Evolutionary conservation across 2,329 filamentous ascomycete genomes (phyloP).

Genomic region (Zymoseptoria passerinii): DNA sequence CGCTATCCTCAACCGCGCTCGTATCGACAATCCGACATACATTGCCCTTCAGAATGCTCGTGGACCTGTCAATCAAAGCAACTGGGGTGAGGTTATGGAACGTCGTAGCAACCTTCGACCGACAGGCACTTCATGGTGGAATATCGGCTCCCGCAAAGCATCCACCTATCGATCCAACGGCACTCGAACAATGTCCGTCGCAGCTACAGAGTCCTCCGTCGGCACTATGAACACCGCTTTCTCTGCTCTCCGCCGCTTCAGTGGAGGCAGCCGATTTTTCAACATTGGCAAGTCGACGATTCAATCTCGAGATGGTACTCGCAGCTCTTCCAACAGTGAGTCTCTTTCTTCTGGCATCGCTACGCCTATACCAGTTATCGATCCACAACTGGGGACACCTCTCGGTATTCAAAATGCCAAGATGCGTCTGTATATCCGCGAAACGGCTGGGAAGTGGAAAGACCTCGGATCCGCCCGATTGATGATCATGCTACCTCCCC

Average conservation of each 20-base stretch:
- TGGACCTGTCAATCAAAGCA: slow-evolving; percentile 43
- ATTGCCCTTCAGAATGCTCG: slow-evolving; percentile 68
- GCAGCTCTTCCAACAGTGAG: slow-evolving; percentile 50
- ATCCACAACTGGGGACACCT: slow-evolving; percentile 34
- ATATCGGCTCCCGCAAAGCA: slow-evolving; percentile 46
- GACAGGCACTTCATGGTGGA: slow-evolving; percentile 41
- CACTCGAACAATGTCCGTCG: slow-evolving; percentile 47
- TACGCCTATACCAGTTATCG: slow-evolving; percentile 25
- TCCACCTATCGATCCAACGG: slow-evolving; percentile 48
- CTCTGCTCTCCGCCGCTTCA: slow-evolving; percentile 65
- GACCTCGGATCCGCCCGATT: slow-evolving; percentile 80
- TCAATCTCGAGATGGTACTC: slow-evolving; percentile 46
- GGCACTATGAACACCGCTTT: slow-evolving; percentile 74
- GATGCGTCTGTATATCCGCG: slow-evolving; percentile 75
- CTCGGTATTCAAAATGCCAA: slow-evolving; percentile 71
- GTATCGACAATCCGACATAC: slow-evolving; percentile 88
- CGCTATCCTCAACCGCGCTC: slow-evolving; percentile 74
- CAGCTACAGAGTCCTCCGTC: slow-evolving; percentile 65
- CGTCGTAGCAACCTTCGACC: slow-evolving; percentile 40
- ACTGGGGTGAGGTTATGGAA: slow-evolving; percentile 45
- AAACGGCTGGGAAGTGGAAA: slow-evolving; percentile 71
- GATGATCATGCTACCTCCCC: slow-evolving; percentile 68
- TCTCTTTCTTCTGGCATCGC: slow-evolving; percentile 44
- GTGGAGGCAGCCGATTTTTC: slow-evolving; percentile 61
- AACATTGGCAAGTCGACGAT: slow-evolving; percentile 76